These are phyloP conservation scores for Mycena indigotica DNA, from an alignment of 768 basidiomycete genomes.

Conservation along the genomic window DNA sequence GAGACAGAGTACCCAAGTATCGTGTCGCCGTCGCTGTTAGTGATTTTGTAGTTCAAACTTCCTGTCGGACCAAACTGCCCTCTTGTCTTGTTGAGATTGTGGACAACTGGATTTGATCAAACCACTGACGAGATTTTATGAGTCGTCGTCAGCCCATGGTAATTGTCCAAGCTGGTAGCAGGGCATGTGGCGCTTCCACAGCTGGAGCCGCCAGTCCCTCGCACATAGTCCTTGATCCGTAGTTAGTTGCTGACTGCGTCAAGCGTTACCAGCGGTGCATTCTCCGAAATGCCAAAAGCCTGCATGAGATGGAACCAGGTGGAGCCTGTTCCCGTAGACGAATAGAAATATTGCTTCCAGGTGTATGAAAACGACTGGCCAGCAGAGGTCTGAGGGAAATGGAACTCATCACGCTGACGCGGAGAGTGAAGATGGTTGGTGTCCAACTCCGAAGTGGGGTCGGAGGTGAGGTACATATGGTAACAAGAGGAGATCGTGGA, in stretches of 20 bases:
- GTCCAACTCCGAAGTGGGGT: slow-evolving; percentile 21
- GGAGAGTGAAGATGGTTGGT: slow-evolving; percentile 20
- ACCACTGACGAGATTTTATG: slow-evolving; percentile 15
- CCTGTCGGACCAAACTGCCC: slow-evolving; percentile 22
- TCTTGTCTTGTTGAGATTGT: too few relatives aligned
- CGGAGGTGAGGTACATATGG: slow-evolving; percentile 22
- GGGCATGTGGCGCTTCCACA: slow-evolving; percentile 16
- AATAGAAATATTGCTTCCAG: slow-evolving; percentile 24
- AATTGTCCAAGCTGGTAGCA: slow-evolving; percentile 10
- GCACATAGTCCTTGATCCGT: slow-evolving; percentile 35
- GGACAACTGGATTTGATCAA: too few relatives aligned
- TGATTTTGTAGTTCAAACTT: slow-evolving; percentile 16
- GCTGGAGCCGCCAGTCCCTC: slow-evolving; percentile 10
- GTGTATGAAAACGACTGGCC: slow-evolving; percentile 21
- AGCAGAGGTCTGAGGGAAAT: slow-evolving; percentile 14
- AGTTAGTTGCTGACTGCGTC: slow-evolving; percentile 28
- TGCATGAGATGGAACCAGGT: slow-evolving; percentile 29
- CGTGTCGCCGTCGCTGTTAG: slow-evolving; percentile 11
- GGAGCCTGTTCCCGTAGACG: slow-evolving; percentile 26
- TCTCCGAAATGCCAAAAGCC: slow-evolving; percentile 23
- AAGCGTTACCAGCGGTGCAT: slow-evolving; percentile 31
- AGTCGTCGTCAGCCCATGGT: slow-evolving; percentile 16
- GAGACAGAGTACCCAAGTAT: slow-evolving; percentile 18
- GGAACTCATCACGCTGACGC: slow-evolving; percentile 28
- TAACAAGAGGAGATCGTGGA: slow-evolving; percentile 22